phyloP scores from a whole-genome alignment of 2,329 filamentous ascomycete genomes.

The Gyromitra esculenta region DNA sequence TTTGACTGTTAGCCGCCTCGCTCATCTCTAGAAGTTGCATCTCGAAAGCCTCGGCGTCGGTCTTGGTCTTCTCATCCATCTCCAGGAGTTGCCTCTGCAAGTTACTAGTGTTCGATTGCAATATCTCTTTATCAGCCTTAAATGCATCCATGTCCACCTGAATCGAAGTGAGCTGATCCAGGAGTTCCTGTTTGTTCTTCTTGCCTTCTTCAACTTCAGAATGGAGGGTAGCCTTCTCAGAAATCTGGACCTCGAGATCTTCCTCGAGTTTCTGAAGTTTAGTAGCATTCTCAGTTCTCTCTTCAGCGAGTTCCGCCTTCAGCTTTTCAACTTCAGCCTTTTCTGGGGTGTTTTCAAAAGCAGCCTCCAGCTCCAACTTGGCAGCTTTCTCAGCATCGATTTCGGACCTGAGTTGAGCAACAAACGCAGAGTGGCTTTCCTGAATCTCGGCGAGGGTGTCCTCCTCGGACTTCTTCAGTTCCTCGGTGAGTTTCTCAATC shows the following conservation, averaged over 20 bases:
- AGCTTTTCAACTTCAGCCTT: slow-evolving; percentile 40
- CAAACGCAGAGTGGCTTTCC: slow-evolving; percentile 30
- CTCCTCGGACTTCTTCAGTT: slow-evolving; percentile 51
- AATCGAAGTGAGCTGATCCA: slow-evolving; percentile 31
- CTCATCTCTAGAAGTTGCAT: slow-evolving; percentile 38
- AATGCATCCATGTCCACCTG: slow-evolving; percentile 35
- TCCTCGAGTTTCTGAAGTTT: slow-evolving; percentile 34
- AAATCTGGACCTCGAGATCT: slow-evolving; percentile 29
- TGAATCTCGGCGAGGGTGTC: slow-evolving; percentile 39
- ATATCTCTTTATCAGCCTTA: slow-evolving; percentile 31
- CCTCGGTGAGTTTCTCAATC: slow-evolving; percentile 40
- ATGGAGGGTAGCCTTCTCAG: slow-evolving; percentile 20
- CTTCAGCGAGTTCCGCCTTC: slow-evolving; percentile 28
- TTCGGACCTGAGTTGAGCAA: slow-evolving; percentile 46
- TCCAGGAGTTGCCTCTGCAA: slow-evolving; percentile 38
- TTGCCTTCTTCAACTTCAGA: slow-evolving; percentile 37
- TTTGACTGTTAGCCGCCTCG: slow-evolving; percentile 37
- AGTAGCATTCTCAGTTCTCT: slow-evolving; percentile 11
- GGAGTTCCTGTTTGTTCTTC: slow-evolving; percentile 32
- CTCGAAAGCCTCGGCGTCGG: slow-evolving; percentile 30
- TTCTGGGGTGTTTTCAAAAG: slow-evolving; percentile 42
- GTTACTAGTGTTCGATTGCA: slow-evolving; percentile 40
- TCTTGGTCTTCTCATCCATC: slow-evolving; percentile 26
- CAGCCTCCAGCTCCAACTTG: slow-evolving; percentile 42
- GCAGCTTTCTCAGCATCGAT: slow-evolving; percentile 38